These are phyloP conservation scores for Triangularia verruculosa DNA, from an alignment of 2,329 filamentous ascomycete species.

Conservation along the genomic window DNA sequence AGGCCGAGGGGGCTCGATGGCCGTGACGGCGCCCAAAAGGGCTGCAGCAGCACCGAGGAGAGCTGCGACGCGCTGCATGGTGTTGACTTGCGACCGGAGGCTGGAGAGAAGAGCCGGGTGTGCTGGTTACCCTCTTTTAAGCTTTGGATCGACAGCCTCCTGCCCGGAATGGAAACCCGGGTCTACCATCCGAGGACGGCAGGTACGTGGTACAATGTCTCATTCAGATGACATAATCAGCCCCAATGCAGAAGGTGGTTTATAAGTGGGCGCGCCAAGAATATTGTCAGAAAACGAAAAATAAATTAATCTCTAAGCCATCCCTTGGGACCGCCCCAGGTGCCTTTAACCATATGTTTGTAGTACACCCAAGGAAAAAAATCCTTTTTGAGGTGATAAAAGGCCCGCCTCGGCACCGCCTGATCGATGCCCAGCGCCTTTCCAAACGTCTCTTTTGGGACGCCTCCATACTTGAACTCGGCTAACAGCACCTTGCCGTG, in stretches of 20 bases:
- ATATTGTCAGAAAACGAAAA: background rate
- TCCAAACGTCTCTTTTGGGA: constrained; percentile 45
- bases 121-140: too few species aligned
- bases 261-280: constrained; percentile 15
- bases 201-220: constrained; percentile 11
- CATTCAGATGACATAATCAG: constrained; percentile 1
- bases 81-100: background rate
- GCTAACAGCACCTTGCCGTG: constrained; percentile 45
- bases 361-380: constrained; percentile 39
- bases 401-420: constrained; percentile 37
- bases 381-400: constrained; percentile 46
- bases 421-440: constrained; percentile 34
- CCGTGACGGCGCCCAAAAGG: constrained; percentile 24
- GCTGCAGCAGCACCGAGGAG: constrained; percentile 16
- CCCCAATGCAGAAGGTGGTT: constrained; percentile 17
- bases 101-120: background rate
- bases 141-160: constrained; percentile 3
- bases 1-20: constrained; percentile 50
- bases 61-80: constrained; percentile 21
- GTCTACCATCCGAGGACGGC: constrained; percentile 16
- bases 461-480: constrained; percentile 48
- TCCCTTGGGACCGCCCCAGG: constrained; percentile 32
- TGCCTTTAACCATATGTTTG: constrained; percentile 33
- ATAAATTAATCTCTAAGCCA: constrained; percentile 15
- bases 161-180: constrained; percentile 20